Evolutionary conservation across 768 basidiomycete genomes (phyloP), one percentile per base, ranked within the genome.

Genomic region (Megacollybia marginata): DNA sequence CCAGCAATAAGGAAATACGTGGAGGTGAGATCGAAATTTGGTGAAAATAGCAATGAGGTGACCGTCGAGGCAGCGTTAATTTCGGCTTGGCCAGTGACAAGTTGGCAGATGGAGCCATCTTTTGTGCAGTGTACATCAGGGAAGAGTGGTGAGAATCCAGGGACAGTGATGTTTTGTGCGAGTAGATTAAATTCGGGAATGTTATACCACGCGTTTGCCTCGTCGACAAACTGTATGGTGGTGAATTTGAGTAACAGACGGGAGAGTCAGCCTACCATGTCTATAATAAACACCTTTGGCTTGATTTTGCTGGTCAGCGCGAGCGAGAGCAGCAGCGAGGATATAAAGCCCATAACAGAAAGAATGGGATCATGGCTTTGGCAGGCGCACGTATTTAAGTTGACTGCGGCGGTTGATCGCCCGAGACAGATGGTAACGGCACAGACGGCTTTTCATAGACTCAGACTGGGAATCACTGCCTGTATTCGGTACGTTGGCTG

Each of bases 1-100:
- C 69, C 69, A 7, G 59, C 61, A 28, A 69, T 57, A 16, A 69
- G 46, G 52, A 66, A 69, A 52, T 71, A 71, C 7, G 68, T 69
- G 44, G 48, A 42, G 0, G 44, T 59, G 35, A 71, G 56, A 54
- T 71, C 60, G 54, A 71, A 71, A 9, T 57, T 46, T 1, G 55
- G 44, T 0, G 63, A 56, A 35, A 62, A 52, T 13, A 61, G 48
- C 19, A 69, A 48, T 1, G 68, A 61, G 44, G 59, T 59, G 28
- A 65, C 56, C 5, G 67, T 59, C 6, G 61, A 48, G 2, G 68
- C 68, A 1, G 69, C 67, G 48, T 71, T 69, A 53, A 71, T 71
- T 55, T 71, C 69, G 33, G 44, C 59, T 51, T 65, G 61, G 0
- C 65, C 65, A 8, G 63, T 64, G n/a, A 57, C 61, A 23, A 67